These are phyloP conservation scores for Acarospora socialis DNA, from an alignment of 2,329 filamentous ascomycete species.

Conservation along the genomic window DNA sequence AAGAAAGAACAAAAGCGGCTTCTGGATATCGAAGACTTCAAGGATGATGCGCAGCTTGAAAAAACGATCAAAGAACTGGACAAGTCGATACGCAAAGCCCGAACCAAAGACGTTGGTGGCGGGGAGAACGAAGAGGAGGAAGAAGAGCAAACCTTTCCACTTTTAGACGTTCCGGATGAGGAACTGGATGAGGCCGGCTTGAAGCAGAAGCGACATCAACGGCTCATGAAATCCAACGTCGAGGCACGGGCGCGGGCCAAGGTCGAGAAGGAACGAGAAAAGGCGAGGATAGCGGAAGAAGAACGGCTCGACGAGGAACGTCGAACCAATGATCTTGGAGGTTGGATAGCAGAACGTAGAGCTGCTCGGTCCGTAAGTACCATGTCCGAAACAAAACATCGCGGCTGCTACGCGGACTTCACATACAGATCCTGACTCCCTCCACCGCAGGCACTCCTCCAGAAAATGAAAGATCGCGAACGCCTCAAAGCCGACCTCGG, in stretches of 20 bases:
- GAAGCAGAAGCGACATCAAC: slow-evolving; percentile 86
- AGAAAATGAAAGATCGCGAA: slow-evolving; percentile 86
- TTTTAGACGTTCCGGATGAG: slow-evolving; percentile 81
- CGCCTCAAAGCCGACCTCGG: slow-evolving; percentile 86
- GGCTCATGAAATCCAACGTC: slow-evolving; percentile 84
- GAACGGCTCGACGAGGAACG: slow-evolving; percentile 71
- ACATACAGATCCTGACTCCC: not conserved
- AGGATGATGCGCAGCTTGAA: slow-evolving; percentile 77
- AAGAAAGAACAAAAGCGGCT: slow-evolving; percentile 86
- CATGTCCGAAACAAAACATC: not conserved
- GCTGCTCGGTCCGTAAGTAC: slow-evolving; percentile 44
- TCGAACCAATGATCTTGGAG: slow-evolving; percentile 68
- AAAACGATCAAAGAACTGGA: slow-evolving; percentile 79
- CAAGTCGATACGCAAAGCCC: slow-evolving; percentile 72
- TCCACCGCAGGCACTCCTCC: slow-evolving; percentile 43
- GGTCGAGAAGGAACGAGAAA: slow-evolving; percentile 87
- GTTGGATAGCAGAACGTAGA: slow-evolving; percentile 74
- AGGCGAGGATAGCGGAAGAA: slow-evolving; percentile 68
- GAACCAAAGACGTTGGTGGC: slow-evolving; percentile 84
- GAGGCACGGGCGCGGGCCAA: slow-evolving; percentile 90
- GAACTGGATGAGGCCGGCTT: slow-evolving; percentile 81
- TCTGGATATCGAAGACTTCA: slow-evolving; percentile 80
- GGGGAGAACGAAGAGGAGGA: slow-evolving; percentile 63
- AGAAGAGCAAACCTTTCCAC: slow-evolving; percentile 70
- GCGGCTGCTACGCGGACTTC: not conserved